Conservation (phyloP, 345 rosid genomes). For the Aquilaria sinensis region DNA sequence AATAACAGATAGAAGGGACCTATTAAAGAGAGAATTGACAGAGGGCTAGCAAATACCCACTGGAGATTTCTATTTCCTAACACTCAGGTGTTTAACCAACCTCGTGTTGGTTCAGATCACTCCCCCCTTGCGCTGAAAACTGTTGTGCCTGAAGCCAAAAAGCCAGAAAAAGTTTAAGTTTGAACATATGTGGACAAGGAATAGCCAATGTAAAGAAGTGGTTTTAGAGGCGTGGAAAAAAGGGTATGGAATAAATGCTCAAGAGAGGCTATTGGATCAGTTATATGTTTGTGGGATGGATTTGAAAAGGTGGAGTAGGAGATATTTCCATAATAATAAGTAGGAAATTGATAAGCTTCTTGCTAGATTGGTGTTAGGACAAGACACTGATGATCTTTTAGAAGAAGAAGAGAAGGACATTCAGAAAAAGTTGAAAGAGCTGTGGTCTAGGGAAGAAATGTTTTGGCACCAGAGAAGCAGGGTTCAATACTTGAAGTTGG, state of each 20-base stretch:
- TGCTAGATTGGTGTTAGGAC: too few species aligned
- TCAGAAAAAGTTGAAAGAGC: neutral
- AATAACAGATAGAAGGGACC: neutral
- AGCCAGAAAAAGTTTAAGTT: neutral
- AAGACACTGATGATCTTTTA: too few species aligned
- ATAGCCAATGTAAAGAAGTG: neutral
- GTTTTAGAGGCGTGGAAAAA: neutral
- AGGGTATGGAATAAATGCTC: neutral
- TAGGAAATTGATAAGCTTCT: neutral
- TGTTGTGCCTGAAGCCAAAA: neutral
- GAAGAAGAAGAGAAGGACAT: neutral
- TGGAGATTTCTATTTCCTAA: neutral
- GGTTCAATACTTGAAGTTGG: neutral
- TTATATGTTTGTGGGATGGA: neutral
- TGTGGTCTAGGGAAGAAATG: neutral
- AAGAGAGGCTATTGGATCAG: neutral
- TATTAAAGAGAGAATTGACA: neutral
- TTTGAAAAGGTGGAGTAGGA: neutral
- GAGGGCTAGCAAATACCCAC: neutral
- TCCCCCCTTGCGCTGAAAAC: neutral
- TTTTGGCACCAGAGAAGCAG: neutral
- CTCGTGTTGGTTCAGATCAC: neutral
- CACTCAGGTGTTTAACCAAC: neutral
- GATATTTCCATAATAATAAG: neutral
- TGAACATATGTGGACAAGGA: neutral